phyloP scores from a whole-genome alignment of 2,329 filamentous ascomycete species.

The Diaporthe vexans region DNA sequence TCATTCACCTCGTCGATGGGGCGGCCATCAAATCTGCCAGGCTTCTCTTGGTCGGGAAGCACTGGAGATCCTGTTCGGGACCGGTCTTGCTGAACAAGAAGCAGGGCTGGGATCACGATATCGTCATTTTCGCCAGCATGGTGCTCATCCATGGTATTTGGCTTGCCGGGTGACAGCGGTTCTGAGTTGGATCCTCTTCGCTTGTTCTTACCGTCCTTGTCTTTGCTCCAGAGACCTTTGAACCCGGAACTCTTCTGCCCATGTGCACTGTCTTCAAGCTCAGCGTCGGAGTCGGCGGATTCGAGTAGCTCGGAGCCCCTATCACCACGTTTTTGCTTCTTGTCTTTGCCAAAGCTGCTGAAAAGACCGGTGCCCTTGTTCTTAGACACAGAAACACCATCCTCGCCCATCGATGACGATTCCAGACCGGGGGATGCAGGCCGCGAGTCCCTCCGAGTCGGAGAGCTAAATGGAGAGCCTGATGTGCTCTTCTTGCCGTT shows the following conservation, averaged over 20 bases:
- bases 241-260: constrained; percentile 8
- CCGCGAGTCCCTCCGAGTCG: background rate
- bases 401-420: background rate
- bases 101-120: constrained; percentile 1
- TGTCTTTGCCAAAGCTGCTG: background rate
- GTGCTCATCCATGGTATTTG: background rate
- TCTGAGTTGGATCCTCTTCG: constrained; percentile 1
- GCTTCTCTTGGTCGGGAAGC: background rate
- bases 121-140: background rate
- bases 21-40: background rate
- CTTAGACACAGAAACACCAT: background rate
- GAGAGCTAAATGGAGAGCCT: constrained; percentile 1
- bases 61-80: constrained; percentile 7
- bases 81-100: constrained; percentile 3
- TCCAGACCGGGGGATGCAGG: background rate
- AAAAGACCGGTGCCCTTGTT: background rate
- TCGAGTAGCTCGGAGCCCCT: constrained; percentile 1
- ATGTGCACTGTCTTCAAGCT: background rate
- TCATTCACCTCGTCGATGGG: background rate
- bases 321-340: background rate
- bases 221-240: constrained; percentile 4
- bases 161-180: constrained; percentile 14
- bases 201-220: constrained; percentile 6
- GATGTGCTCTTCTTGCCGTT: constrained; percentile 16
- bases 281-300: background rate